Evolutionary conservation across 306 rosid genomes (phyloP).

Genomic region (Quercus glauca): DNA sequence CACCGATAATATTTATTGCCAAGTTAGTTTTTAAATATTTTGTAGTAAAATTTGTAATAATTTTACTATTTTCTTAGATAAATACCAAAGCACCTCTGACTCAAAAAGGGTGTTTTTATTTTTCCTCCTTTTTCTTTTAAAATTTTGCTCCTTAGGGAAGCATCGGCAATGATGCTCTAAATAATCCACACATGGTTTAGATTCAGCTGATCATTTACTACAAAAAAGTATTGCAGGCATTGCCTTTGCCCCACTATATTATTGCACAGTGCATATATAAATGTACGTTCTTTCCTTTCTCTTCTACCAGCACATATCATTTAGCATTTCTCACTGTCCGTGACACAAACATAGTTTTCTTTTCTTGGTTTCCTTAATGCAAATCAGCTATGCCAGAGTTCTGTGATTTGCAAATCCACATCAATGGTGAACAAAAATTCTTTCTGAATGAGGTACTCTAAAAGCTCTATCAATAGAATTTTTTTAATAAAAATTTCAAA

Average conservation of each 20-base stretch:
- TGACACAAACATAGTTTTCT: slow-evolving; percentile 6
- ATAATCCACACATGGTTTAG: background rate
- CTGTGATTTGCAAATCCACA: slow-evolving; percentile 48
- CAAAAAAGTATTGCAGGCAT: background rate
- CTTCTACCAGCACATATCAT: background rate
- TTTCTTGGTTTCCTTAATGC: slow-evolving; percentile 25
- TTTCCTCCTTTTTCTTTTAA: too few relatives aligned
- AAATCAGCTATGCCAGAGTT: slow-evolving; percentile 42
- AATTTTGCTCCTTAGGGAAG: background rate
- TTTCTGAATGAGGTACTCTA: slow-evolving; percentile 47
- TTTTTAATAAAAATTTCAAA: background rate
- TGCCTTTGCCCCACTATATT: too few relatives aligned
- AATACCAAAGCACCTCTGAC: slow-evolving; percentile 1
- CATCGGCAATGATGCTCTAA: background rate
- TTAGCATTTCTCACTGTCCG: background rate
- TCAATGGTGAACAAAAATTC: slow-evolving; percentile 57
- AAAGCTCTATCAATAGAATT: background rate
- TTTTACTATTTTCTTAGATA: too few relatives aligned
- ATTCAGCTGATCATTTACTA: background rate
- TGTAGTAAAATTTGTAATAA: too few relatives aligned
- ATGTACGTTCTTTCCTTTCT: background rate
- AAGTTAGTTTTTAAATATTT: too few relatives aligned
- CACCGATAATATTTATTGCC: too few relatives aligned
- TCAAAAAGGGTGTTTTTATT: background rate
- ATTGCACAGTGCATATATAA: background rate